A percentile compares a stretch with the other conserved stretches of the same genome.
Evolutionary conservation across 1,284 basidiomycete genomes (phyloP).

Genomic region (Puccinia horiana): DNA sequence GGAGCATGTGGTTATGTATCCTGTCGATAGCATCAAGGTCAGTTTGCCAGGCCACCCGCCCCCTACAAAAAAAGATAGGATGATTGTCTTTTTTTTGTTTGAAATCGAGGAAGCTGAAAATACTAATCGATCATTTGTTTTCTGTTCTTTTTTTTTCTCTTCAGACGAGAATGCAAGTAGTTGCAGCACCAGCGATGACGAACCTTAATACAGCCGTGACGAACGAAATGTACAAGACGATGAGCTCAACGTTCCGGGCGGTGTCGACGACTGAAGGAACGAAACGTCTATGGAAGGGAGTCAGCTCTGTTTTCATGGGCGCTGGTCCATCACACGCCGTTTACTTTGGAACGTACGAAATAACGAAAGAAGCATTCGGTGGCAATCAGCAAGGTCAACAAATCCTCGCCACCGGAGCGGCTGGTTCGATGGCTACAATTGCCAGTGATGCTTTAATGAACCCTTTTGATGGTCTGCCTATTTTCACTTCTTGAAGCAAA

Average conservation of each 20-base stretch:
- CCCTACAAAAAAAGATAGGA: neutral
- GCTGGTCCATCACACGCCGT: slow-evolving; percentile 98
- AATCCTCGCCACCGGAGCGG: slow-evolving; percentile 70
- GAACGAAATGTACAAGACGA: slow-evolving; percentile 72
- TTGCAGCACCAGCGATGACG: slow-evolving; percentile 71
- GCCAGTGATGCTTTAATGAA: slow-evolving; percentile 98
- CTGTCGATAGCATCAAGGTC: slow-evolving; percentile 96
- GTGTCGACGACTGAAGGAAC: slow-evolving; percentile 92
- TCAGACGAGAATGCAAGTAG: slow-evolving; percentile 98
- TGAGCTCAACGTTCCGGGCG: slow-evolving; percentile 81
- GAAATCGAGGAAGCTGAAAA: neutral
- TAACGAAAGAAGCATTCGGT: slow-evolving; percentile 87
- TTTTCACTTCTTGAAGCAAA: slow-evolving; percentile 23
- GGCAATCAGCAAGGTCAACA: slow-evolving; percentile 81
- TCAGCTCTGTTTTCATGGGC: slow-evolving; percentile 93
- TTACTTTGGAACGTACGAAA: slow-evolving; percentile 95
- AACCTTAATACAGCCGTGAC: slow-evolving; percentile 17
- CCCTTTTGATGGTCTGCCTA: slow-evolving; percentile 86
- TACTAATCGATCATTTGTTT: neutral
- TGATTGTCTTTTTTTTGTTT: neutral
- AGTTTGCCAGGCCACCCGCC: slow-evolving; percentile 53
- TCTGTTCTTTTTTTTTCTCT: neutral
- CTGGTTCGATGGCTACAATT: slow-evolving; percentile 91
- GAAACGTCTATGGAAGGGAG: slow-evolving; percentile 89
- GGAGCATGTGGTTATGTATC: slow-evolving; percentile 98